These are phyloP conservation scores for Pythium aphanidermatum DNA, from an alignment of 352 stramenopile genomes.

Conservation along the genomic window DNA sequence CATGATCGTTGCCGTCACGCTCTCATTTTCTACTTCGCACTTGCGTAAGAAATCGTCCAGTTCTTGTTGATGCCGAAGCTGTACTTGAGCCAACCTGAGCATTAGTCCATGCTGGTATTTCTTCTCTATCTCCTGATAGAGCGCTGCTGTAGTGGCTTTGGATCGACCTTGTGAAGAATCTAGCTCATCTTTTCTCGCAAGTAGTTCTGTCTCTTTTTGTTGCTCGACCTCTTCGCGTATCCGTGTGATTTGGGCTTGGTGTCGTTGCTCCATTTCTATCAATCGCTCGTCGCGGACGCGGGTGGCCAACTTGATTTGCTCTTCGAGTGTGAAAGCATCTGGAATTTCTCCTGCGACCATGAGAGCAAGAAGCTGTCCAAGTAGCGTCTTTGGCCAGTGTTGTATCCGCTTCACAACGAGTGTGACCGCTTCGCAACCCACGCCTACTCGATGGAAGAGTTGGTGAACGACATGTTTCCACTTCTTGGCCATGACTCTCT, in stretches of 20 bases:
- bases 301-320: slow-evolving; percentile 58
- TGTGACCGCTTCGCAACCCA: slow-evolving; percentile 48
- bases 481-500: slow-evolving; percentile 11
- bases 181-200: slow-evolving; percentile 4
- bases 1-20: slow-evolving; percentile 66
- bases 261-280: slow-evolving; percentile 38
- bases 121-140: slow-evolving; percentile 35
- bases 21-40: slow-evolving; percentile 69
- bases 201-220: slow-evolving; percentile 28
- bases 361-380: slow-evolving; percentile 43
- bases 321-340: slow-evolving; percentile 45
- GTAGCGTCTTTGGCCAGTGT: slow-evolving; percentile 23
- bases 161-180: slow-evolving; percentile 7
- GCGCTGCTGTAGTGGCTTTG: slow-evolving; percentile 22
- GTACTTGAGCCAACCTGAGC: slow-evolving; percentile 21
- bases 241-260: slow-evolving; percentile 20
- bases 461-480: slow-evolving; percentile 42
- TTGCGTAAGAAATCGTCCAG: slow-evolving; percentile 45
- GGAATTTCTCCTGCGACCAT: slow-evolving; percentile 57
- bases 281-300: slow-evolving; percentile 59
- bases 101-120: slow-evolving; percentile 23
- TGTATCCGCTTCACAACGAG: slow-evolving; percentile 48
- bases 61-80: slow-evolving; percentile 60
- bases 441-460: slow-evolving; percentile 45
- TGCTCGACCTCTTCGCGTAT: slow-evolving; percentile 29